Conservation (phyloP, 2,329 filamentous ascomycete species). For the Calonectria multiphialidica region DNA sequence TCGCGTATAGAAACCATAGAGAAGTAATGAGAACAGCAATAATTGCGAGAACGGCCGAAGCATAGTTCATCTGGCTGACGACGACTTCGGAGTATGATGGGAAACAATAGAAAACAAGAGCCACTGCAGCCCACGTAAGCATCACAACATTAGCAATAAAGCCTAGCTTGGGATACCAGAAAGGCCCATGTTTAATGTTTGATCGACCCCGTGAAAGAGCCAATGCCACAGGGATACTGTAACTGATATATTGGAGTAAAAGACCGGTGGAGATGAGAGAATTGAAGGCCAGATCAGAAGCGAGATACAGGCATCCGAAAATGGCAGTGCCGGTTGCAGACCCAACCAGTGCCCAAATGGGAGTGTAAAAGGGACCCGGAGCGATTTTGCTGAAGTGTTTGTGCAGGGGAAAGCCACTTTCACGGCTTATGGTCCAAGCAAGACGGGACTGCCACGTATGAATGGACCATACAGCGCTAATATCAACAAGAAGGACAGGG, state of each 20-base stretch:
- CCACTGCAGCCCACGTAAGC: slow-evolving; percentile 39
- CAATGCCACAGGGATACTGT: slow-evolving; percentile 42
- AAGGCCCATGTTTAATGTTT: slow-evolving; percentile 42
- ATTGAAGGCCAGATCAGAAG: slow-evolving; percentile 43
- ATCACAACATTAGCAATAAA: slow-evolving; percentile 40
- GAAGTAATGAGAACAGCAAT: slow-evolving; percentile 24
- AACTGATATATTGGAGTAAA: slow-evolving; percentile 44
- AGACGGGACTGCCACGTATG: slow-evolving; percentile 47
- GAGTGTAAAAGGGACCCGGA: slow-evolving; percentile 38
- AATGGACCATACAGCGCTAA: slow-evolving; percentile 42
- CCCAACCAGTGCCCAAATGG: slow-evolving; percentile 39
- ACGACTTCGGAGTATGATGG: slow-evolving; percentile 39
- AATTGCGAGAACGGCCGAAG: slow-evolving; percentile 34
- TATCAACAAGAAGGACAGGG: slow-evolving; percentile 37
- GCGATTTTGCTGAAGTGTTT: slow-evolving; percentile 37
- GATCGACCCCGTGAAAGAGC: slow-evolving; percentile 39
- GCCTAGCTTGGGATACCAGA: slow-evolving; percentile 43
- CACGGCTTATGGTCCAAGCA: slow-evolving; percentile 44
- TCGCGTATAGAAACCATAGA: slow-evolving; percentile 41
- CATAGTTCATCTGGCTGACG: slow-evolving; percentile 42
- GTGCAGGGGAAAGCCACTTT: slow-evolving; percentile 41
- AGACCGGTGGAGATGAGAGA: slow-evolving; percentile 42
- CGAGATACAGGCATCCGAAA: slow-evolving; percentile 45
- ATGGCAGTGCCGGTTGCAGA: slow-evolving; percentile 39
- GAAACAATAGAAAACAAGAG: slow-evolving; percentile 44